These are phyloP conservation scores for Przewalskia tangutica DNA, from an alignment of 257 asterid genomes.

Conservation along the genomic window DNA sequence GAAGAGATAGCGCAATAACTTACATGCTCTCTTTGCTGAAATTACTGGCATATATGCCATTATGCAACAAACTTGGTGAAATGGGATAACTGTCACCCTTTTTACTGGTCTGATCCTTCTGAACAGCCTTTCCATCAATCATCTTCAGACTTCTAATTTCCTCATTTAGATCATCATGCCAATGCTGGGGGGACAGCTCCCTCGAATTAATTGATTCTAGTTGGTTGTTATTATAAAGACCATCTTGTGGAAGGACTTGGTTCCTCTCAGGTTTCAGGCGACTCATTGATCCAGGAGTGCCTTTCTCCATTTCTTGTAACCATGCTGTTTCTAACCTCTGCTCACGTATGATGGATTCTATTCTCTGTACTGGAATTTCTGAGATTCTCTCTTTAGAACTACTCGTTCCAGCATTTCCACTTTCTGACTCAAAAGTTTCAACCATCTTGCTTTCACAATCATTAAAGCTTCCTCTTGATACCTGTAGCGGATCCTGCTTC, in stretches of 20 bases:
- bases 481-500: conserved; percentile 9
- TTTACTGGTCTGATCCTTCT: conserved; percentile 35
- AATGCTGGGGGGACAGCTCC: conserved; percentile 36
- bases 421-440: conserved; percentile 14
- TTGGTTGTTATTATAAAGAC: conserved; percentile 27
- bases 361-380: conserved; percentile 53
- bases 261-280: conserved; percentile 74
- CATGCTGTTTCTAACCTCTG: conserved; percentile 88
- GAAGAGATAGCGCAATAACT: conserved; percentile 23
- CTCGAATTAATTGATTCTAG: conserved; percentile 25
- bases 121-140: conserved; percentile 28
- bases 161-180: conserved; percentile 65
- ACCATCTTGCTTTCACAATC: conserved; percentile 24
- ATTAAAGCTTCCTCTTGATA: conserved; percentile 25
- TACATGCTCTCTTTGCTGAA: conserved; percentile 62
- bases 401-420: conserved; percentile 25
- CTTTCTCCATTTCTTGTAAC: conserved; percentile 85
- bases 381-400: conserved; percentile 36
- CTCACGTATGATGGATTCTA: conserved; percentile 73
- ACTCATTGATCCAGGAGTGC: conserved; percentile 49
- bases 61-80: conserved; percentile 89
- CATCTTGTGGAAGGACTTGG: conserved; percentile 81
- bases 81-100: conserved; percentile 45
- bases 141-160: conserved; percentile 54
- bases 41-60: conserved; percentile 40